Conservation (phyloP, 257 asterid species). For the Rubia yunnanensis region DNA sequence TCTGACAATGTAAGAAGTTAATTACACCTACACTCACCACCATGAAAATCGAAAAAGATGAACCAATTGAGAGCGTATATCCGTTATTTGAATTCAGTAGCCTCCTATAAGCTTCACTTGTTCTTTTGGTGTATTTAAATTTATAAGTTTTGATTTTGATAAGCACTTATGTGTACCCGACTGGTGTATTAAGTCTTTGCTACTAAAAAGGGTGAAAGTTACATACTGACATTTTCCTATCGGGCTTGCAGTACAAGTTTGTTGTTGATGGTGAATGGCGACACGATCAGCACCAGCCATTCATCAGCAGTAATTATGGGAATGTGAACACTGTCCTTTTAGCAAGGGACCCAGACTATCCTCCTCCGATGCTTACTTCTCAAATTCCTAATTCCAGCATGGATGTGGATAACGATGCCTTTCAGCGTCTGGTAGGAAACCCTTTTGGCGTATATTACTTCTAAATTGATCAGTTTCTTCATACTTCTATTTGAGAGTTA, state of each 20-base stretch:
- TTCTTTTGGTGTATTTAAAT: not conserved
- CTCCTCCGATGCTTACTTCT: constrained; percentile 36
- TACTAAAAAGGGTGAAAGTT: not conserved
- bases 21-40: not conserved
- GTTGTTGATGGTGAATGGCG: constrained; percentile 97
- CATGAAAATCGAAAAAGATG: not conserved
- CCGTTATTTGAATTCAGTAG: not conserved
- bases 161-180: not conserved
- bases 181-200: not conserved
- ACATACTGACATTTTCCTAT: not conserved
- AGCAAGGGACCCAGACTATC: constrained; percentile 48
- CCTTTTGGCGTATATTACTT: not conserved
- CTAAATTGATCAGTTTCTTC: not conserved
- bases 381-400: constrained; percentile 65
- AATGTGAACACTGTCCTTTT: constrained; percentile 70
- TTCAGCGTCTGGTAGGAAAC: constrained; percentile 66
- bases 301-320: constrained; percentile 57
- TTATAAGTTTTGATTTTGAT: not conserved
- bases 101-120: not conserved
- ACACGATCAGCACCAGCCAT: constrained; percentile 82
- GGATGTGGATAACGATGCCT: constrained; percentile 82
- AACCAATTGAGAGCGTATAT: not conserved
- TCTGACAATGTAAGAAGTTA: not conserved
- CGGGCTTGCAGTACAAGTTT: constrained; percentile 69
- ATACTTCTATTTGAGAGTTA: not conserved